A percentile compares a stretch with the other conserved stretches of the same genome.
Conservation (phyloP, 495 filamentous ascomycete genomes). For the Pseudomonodictys pantanalensis region DNA sequence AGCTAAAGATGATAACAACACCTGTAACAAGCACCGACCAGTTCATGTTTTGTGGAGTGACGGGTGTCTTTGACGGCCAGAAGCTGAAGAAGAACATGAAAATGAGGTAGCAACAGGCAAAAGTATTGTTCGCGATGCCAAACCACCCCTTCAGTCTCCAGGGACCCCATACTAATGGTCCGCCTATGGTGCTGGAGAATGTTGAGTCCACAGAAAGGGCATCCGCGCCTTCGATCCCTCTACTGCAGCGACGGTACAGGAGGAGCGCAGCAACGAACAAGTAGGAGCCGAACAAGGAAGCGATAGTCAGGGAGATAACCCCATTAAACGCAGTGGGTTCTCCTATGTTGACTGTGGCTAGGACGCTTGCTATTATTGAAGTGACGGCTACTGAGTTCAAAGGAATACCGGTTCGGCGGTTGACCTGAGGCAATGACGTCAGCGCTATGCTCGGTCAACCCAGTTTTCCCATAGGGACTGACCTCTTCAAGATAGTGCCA, state of each 20-base stretch:
- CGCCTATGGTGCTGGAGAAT: background rate
- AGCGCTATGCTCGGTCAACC: no score
- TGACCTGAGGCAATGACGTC: no score
- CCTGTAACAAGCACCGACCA: slow-evolving; percentile 30
- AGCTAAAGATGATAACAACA: slow-evolving; percentile 17
- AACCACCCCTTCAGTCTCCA: background rate
- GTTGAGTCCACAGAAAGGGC: background rate
- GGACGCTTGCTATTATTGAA: slow-evolving; percentile 48
- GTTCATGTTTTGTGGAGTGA: slow-evolving; percentile 28
- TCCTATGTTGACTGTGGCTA: slow-evolving; percentile 60
- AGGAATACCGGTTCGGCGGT: slow-evolving; percentile 48
- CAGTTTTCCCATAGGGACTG: no score
- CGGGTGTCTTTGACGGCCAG: slow-evolving; percentile 4
- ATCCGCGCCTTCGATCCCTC: background rate
- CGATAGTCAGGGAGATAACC: slow-evolving; percentile 44
- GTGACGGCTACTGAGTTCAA: slow-evolving; percentile 50
- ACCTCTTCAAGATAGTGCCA: slow-evolving; percentile 4
- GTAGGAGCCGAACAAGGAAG: slow-evolving; percentile 21
- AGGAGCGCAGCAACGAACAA: slow-evolving; percentile 1
- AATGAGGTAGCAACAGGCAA: slow-evolving; percentile 17
- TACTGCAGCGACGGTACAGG: slow-evolving; percentile 1
- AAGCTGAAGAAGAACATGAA: slow-evolving; percentile 30
- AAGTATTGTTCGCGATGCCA: slow-evolving; percentile 18
- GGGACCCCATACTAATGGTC: background rate
- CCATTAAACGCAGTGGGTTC: slow-evolving; percentile 54